Evolutionary conservation across 2,329 filamentous ascomycete species (phyloP), one percentile per base, ranked within the genome.

Genomic region (Aspergillus novofumigatus): DNA sequence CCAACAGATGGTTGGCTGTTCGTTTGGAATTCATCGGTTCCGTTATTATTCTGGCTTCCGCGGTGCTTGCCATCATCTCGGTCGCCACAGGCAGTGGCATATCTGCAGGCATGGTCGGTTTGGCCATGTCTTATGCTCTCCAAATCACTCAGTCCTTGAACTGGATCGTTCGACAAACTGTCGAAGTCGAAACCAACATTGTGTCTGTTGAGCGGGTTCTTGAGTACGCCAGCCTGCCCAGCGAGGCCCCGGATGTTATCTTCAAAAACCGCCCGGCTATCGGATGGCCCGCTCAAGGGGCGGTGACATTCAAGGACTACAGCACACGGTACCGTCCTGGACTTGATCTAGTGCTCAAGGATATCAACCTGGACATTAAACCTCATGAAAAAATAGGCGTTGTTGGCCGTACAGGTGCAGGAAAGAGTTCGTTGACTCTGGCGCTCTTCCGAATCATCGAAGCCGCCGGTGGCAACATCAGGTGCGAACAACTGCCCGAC

Each of bases 171-270:
- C 87, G 95, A 58, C 94, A 99, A 77, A 97, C 92, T 0, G 94
- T 99, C 35, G 95, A 99, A 75, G 94, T 99, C n/a, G 95, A 99
- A 81, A 97, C 93, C n/a, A 99, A 99, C 76, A 99, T 99, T 69
- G 93, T 99, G 49, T 96, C 93, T 9, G 94, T 99, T 41, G 94
- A 99, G 81, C 89, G 94, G 69, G 92, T 99, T 50, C 86, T 99
- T 51, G 95, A 99, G 75, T 99, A 99, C 77, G 91, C 93, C 57
- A 83, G 85, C 52, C 83, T 99, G 61, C 92, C 93, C 26, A 94
- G 89, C 73, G 94, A 99, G 78, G 93, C 94, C 52, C 91, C 92
- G 7, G 94, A 99, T 73, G 91, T 97, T 63, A 89, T 97, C 66
- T 89, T 90, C 69, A 89, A 91, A 75, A 88, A 90, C 71, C 83